A percentile compares a stretch with the other conserved stretches of the same genome.
phyloP scores from a whole-genome alignment of 208 protist species.

The Crithidia fasciculata region DNA sequence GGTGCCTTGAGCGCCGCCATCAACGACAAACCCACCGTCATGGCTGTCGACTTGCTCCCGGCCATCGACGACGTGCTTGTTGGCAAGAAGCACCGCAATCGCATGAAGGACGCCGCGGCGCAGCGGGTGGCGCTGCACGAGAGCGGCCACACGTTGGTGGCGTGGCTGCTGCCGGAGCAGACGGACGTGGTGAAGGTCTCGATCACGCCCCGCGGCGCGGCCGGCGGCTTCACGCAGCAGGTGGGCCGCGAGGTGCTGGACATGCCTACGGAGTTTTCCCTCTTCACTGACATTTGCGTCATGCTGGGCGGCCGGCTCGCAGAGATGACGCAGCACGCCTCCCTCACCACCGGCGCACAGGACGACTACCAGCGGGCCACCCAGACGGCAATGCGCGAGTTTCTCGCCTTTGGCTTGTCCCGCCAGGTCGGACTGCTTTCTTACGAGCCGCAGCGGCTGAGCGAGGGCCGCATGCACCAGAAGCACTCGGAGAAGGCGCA shows the following conservation, averaged over 20 bases:
- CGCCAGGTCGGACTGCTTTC: constrained; percentile 70
- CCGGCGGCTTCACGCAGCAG: constrained; percentile 85
- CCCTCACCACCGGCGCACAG: constrained; percentile 90
- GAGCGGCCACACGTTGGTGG: constrained; percentile 95
- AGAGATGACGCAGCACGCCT: constrained; percentile 92
- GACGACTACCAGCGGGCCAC: constrained; percentile 95
- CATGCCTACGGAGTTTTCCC: constrained; percentile 86
- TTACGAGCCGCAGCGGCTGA: constrained; percentile 76
- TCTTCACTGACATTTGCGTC: constrained; percentile 93
- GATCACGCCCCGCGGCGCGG: constrained; percentile 92
- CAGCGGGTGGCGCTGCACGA: constrained; percentile 94
- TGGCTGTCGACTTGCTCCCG: constrained; percentile 61
- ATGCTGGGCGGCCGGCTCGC: constrained; percentile 96
- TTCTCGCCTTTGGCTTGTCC: constrained; percentile 87
- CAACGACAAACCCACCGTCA: constrained; percentile 91
- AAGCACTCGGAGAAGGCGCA: constrained; percentile 66
- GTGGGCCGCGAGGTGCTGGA: constrained; percentile 79
- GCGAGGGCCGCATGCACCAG: constrained; percentile 81
- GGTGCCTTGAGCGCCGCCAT: constrained; percentile 91
- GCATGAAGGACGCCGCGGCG: constrained; percentile 60
- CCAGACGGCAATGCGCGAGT: constrained; percentile 60
- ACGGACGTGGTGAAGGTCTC: constrained; percentile 96
- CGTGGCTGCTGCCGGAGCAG: constrained; percentile 91
- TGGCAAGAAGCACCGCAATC: constrained; percentile 84
- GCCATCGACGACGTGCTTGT: constrained; percentile 90